Evolutionary conservation across 805 yeast species (phyloP).

Genomic region (Wickerhamiella spandovensis): DNA sequence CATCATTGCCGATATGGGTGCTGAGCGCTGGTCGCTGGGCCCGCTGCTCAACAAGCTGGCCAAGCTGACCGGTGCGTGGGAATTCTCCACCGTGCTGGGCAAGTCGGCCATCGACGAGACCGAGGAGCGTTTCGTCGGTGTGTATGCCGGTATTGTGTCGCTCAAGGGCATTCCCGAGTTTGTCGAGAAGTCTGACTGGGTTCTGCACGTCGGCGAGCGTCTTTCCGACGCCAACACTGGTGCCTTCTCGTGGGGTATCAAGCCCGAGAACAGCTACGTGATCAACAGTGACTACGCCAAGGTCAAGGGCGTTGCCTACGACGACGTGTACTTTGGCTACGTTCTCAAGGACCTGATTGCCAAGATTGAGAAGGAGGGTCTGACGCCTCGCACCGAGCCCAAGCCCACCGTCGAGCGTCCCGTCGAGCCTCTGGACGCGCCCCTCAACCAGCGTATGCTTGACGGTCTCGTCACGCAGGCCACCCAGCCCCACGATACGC

Average conservation of each 20-base stretch:
- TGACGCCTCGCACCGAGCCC: slow-evolving; percentile 17
- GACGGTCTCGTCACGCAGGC: slow-evolving; percentile 30
- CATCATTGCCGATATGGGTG: slow-evolving; percentile 56
- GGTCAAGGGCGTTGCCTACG: slow-evolving; percentile 31
- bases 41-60: slow-evolving; percentile 38
- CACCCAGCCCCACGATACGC: slow-evolving; percentile 48
- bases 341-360: slow-evolving; percentile 34
- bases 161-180: slow-evolving; percentile 34
- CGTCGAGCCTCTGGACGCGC: slow-evolving; percentile 24
- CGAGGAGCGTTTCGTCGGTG: slow-evolving; percentile 51
- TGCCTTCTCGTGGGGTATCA: slow-evolving; percentile 38
- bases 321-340: slow-evolving; percentile 36
- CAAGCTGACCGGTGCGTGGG: slow-evolving; percentile 37
- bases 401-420: slow-evolving; percentile 13
- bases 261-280: slow-evolving; percentile 31
- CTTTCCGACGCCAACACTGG: slow-evolving; percentile 61
- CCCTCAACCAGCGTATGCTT: slow-evolving; percentile 26
- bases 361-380: slow-evolving; percentile 23
- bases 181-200: slow-evolving; percentile 47
- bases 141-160: slow-evolving; percentile 52
- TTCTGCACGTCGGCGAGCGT: slow-evolving; percentile 57
- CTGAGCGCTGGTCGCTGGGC: slow-evolving; percentile 33
- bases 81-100: slow-evolving; percentile 52
- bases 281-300: slow-evolving; percentile 42
- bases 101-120: slow-evolving; percentile 64